Conservation (phyloP, 768 basidiomycete genomes). For the Cubamyces sp. region DNA sequence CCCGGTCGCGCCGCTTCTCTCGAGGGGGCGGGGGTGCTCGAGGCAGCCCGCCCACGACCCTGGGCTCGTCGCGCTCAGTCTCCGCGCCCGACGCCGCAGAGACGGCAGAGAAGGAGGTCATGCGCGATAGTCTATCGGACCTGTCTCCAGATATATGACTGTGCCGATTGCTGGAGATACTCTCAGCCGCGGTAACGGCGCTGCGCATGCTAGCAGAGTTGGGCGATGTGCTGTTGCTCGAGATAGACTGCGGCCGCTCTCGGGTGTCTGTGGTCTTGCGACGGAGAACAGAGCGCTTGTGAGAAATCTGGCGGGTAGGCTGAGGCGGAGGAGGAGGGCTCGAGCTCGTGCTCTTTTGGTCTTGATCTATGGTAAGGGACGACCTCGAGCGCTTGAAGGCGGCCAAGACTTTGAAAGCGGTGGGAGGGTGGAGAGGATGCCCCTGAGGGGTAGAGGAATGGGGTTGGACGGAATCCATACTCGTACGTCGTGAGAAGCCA, state of each 20-base stretch:
- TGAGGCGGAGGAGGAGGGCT: slow-evolving; percentile 10
- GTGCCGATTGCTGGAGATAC: slow-evolving; percentile 41
- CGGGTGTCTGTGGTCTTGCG: slow-evolving; percentile 40
- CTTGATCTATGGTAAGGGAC: slow-evolving; percentile 43
- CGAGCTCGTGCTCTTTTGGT: slow-evolving; percentile 14
- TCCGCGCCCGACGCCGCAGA: slow-evolving; percentile 33
- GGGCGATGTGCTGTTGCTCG: slow-evolving; percentile 59
- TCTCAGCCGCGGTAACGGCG: slow-evolving; percentile 53
- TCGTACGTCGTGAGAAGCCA: slow-evolving; percentile 46
- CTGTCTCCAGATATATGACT: slow-evolving; percentile 32
- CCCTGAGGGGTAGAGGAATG: slow-evolving; percentile 45
- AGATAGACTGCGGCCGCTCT: slow-evolving; percentile 60
- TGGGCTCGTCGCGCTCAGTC: slow-evolving; percentile 32
- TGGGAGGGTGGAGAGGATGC: slow-evolving; percentile 58
- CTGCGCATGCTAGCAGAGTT: slow-evolving; percentile 61
- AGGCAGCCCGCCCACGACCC: slow-evolving; percentile 43
- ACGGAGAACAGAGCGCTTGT: slow-evolving; percentile 41
- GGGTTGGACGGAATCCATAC: slow-evolving; percentile 47
- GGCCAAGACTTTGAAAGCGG: slow-evolving; percentile 68
- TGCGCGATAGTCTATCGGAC: slow-evolving; percentile 39
- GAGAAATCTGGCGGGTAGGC: slow-evolving; percentile 23
- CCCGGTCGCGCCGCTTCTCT: slow-evolving; percentile 39
- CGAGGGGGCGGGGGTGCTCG: slow-evolving; percentile 35
- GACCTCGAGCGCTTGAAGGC: slow-evolving; percentile 68
- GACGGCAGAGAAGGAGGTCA: slow-evolving; percentile 40